Base-by-base conservation (phyloP, 2,329 filamentous ascomycete species). In the Talaromyces sp. region DNA sequence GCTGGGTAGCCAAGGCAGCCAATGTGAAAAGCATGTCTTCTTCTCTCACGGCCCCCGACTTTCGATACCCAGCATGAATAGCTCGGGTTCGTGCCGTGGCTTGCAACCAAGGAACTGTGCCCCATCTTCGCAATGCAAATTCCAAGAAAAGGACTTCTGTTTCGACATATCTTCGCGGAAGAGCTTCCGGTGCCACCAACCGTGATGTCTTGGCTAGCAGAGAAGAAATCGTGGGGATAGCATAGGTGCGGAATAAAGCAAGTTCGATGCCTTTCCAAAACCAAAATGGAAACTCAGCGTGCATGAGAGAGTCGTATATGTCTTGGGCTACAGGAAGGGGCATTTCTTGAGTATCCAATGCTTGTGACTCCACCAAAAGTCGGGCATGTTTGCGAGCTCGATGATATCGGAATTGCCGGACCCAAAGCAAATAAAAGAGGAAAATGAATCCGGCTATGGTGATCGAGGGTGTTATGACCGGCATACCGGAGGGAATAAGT, bases 11-110 rank as follows among this genome's bases (percentile, higher is more conserved):
- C 69, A 91, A 91, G 0, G 91, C 71, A 13, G 80, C 78, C 0
- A 90, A 78, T 0, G 87, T 89, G 71, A 88, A 89, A 0, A 90
- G 77, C 77, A 89, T 81, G 64, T 89, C 87, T 15, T 81, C 78
- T 55, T 89, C 82, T 6, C 77, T 77, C 65, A 90, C 89, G 66
- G 83, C 83, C 42, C 84, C 84, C 0, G 82, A 76, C 55, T 80
- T 78, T 54, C 82, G 82, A 70, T 88, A 88, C 2, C 77, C 72
- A 25, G 73, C 71, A 70, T 89, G 87, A 2, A 90, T 75, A 68
- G 81, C 88, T 69, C 88, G 88, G 76, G 88, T 85, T 33, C 86
- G 81, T 3, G 85, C 82, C 52, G 89, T 78, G 2, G 83, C 84
- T 19, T 80, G 75, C 2, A 75, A 72, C 7, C 75, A 73, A 3